A percentile compares a stretch with the other conserved stretches of the same genome.
phyloP scores from a whole-genome alignment of 495 filamentous ascomycete species.

The Neurospora cerealis region DNA sequence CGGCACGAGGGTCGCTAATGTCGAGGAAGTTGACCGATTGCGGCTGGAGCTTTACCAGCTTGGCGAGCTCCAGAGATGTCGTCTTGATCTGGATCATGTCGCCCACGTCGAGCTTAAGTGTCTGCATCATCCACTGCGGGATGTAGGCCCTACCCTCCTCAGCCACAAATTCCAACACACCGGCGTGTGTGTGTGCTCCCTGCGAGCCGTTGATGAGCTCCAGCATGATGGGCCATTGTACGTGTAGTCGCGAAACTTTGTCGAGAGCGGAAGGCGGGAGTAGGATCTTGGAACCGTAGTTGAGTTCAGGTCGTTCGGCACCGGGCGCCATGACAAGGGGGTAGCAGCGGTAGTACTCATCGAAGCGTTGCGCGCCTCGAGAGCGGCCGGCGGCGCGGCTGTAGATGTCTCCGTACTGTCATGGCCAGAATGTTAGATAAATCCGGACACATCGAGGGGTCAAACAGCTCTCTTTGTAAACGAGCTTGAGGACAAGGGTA shows the following conservation, averaged over 20 bases:
- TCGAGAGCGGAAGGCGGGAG: constrained; percentile 91
- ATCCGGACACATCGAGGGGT: background rate
- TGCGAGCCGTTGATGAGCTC: constrained; percentile 83
- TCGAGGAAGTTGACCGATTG: constrained; percentile 88
- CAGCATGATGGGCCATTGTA: constrained; percentile 95
- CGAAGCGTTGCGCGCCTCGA: constrained; percentile 55
- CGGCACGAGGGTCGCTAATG: constrained; percentile 95
- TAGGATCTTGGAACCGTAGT: constrained; percentile 95
- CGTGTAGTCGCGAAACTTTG: constrained; percentile 91
- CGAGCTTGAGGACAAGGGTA: background rate
- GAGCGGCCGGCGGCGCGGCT: constrained; percentile 14
- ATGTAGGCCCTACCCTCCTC: constrained; percentile 95
- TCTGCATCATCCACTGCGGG: constrained; percentile 96
- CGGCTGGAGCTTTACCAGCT: constrained; percentile 90
- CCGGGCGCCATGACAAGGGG: constrained; percentile 92
- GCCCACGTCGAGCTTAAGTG: constrained; percentile 74
- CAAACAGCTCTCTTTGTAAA: background rate
- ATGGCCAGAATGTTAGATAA: background rate
- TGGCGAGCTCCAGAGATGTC: constrained; percentile 78
- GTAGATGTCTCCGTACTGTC: background rate
- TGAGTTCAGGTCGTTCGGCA: constrained; percentile 77
- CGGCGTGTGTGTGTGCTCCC: constrained; percentile 73
- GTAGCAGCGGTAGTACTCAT: constrained; percentile 96
- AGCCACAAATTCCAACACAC: constrained; percentile 93
- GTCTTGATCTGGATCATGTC: constrained; percentile 92